Conservation (phyloP, 371 early-diverging fungal genomes). For the Rhizopus arrhizus region DNA sequence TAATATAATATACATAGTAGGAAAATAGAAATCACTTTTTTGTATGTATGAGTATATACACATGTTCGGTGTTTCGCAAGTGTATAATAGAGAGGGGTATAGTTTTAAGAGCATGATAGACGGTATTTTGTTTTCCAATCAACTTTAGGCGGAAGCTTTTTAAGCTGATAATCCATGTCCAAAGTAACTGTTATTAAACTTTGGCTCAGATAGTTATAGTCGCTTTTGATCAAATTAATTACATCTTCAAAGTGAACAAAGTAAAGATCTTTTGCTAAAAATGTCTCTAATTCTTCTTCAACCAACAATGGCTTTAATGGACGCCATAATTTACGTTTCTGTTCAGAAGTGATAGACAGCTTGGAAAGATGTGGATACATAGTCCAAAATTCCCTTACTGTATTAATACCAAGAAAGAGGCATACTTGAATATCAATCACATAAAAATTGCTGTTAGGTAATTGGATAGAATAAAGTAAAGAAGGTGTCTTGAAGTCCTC, state of each 20-base stretch:
- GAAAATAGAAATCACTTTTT: too few relatives aligned
- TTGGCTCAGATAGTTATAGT: constrained; percentile 60
- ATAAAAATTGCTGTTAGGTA: constrained; percentile 48
- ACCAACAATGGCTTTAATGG: constrained; percentile 59
- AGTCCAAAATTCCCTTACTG: constrained; percentile 46
- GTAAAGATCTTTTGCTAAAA: constrained; percentile 56
- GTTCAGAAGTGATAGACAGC: constrained; percentile 46
- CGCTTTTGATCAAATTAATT: constrained; percentile 57
- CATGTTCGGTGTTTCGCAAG: not conserved
- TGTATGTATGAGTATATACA: not conserved
- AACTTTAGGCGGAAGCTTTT: constrained; percentile 4
- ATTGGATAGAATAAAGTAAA: constrained; percentile 67
- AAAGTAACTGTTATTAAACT: constrained; percentile 69
- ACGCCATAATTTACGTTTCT: constrained; percentile 70
- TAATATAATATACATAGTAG: not conserved
- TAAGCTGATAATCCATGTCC: constrained; percentile 58
- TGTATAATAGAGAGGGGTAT: not conserved
- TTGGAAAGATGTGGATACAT: constrained; percentile 59
- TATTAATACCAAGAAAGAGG: constrained; percentile 54
- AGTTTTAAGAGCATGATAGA: not conserved
- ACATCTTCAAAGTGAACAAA: constrained; percentile 71
- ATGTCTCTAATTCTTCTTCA: constrained; percentile 47
- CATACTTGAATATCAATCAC: constrained; percentile 72
- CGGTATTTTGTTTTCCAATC: constrained; percentile 2
- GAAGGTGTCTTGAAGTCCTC: constrained; percentile 17